Percentiles rank a stretch among this genome's conserved stretches.
These are phyloP conservation scores for Cyclocybe aegerita DNA, from an alignment of 768 basidiomycete species.

Conservation along the genomic window DNA sequence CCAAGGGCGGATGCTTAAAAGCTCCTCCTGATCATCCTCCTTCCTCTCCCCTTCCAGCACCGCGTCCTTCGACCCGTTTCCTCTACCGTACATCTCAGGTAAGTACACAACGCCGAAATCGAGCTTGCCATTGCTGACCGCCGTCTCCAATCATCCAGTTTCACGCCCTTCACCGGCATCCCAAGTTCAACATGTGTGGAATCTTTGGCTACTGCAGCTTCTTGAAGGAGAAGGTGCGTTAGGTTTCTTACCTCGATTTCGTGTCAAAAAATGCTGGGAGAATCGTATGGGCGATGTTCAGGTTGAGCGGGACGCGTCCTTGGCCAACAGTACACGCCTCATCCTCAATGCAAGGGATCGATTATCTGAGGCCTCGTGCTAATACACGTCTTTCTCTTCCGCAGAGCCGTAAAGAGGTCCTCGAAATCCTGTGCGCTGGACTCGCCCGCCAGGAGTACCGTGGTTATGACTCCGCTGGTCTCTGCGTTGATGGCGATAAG, in stretches of 20 bases:
- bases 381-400: slow-evolving; percentile 10
- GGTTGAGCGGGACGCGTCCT: slow-evolving; percentile 1
- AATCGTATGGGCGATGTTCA: not conserved
- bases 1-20: slow-evolving; percentile 14
- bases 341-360: slow-evolving; percentile 11
- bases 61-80: slow-evolving; percentile 15
- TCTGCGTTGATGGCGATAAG: slow-evolving; percentile 90
- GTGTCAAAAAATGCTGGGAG: not conserved
- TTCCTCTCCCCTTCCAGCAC: slow-evolving; percentile 17
- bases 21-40: slow-evolving; percentile 11
- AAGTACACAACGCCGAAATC: not conserved
- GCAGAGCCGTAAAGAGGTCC: slow-evolving; percentile 86
- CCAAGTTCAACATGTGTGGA: slow-evolving; percentile 69
- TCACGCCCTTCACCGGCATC: not conserved
- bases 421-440: slow-evolving; percentile 88
- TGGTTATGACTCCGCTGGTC: slow-evolving; percentile 94
- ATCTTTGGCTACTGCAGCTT: slow-evolving; percentile 97
- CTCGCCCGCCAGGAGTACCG: slow-evolving; percentile 96
- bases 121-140: not conserved
- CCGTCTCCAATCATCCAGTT: not conserved
- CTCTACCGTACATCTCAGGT: slow-evolving; percentile 13
- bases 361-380: slow-evolving; percentile 16
- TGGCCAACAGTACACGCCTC: not conserved
- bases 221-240: slow-evolving; percentile 88
- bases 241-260: slow-evolving; percentile 6